Evolutionary conservation across 2,329 filamentous ascomycete species (phyloP).

Genomic region (Metarhizium brunneum): DNA sequence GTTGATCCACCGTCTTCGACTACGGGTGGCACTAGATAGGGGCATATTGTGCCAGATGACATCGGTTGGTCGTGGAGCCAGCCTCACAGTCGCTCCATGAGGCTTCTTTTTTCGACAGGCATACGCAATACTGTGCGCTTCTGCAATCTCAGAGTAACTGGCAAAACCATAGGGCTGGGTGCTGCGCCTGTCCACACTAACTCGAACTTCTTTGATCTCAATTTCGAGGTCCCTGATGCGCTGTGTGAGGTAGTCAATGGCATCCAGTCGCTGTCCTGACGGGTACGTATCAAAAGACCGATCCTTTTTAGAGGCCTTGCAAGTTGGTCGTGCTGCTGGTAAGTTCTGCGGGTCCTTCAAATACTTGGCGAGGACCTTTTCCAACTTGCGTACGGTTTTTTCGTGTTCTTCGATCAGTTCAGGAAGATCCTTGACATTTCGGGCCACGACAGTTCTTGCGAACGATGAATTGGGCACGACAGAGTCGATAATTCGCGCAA

Average conservation of each 20-base stretch:
- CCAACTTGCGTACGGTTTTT: conserved; percentile 69
- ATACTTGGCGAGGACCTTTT: conserved; percentile 79
- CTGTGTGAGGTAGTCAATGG: conserved; percentile 84
- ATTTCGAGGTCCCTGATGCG: conserved; percentile 75
- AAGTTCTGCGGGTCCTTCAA: conserved; percentile 77
- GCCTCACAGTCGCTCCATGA: conserved; percentile 62
- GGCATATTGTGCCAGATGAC: conserved; percentile 94
- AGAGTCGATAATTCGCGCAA: conserved; percentile 72
- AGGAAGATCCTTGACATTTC: conserved; percentile 87
- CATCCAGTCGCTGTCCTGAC: conserved; percentile 71
- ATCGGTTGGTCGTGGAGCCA: conserved; percentile 82
- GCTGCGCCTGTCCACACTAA: conserved; percentile 75
- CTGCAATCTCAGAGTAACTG: conserved; percentile 79
- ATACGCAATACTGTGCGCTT: conserved; percentile 83
- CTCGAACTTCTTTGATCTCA: conserved; percentile 75
- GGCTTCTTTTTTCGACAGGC: conserved; percentile 72
- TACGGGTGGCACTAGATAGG: conserved; percentile 57
- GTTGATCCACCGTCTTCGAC: conserved; percentile 67
- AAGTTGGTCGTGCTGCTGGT: conserved; percentile 66
- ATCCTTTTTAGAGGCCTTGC: conserved; percentile 74
- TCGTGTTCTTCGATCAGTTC: conserved; percentile 78
- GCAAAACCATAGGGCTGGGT: conserved; percentile 91
- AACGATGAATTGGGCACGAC: conserved; percentile 71
- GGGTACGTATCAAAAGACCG: conserved; percentile 54
- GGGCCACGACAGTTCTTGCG: conserved; percentile 72